Base-by-base conservation (phyloP, 2,329 filamentous ascomycete species). In the Volutella citrinella region DNA sequence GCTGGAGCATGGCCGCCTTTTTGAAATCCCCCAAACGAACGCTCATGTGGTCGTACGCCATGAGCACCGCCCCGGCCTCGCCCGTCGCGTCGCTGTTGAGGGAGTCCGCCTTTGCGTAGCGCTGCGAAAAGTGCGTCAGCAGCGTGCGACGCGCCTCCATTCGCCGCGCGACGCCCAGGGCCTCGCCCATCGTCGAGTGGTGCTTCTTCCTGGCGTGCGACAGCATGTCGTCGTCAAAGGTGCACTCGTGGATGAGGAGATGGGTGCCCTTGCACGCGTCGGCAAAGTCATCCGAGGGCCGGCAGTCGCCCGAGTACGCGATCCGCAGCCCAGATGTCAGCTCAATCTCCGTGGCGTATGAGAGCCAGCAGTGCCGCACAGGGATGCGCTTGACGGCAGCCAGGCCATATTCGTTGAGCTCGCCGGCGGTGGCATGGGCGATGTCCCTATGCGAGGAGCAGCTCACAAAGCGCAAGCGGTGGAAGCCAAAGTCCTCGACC, bases 91-190 rank as follows among this genome's bases (percentile, higher is more conserved):
- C 41, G 15, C 47, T 27, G 15, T 51, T 46, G 36, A 64, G 40
- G 27, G 57, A 55, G 18, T 59, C 57, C 10, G 55, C 39, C 63
- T 91, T 91, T 52, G 87, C 84, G 61, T 98, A 98, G 7, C 93
- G 76, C 66, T 98, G 93, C 35, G 83, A 90, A 64, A 98, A 98
- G 60, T 98, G 93, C 7, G 93, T 98, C 30, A 98, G 72, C 35
- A 98, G 66, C 12, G 93, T 82, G 12, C 86, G 74, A 45, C 82
- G 78, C 0, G 90, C 93, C 18, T 75, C 63, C 93, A 98, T 98
- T 27, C 70, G 65, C 10, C 75, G 72, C 3, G 84, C 91, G 4
- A 97, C 76, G 27, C 70, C 72, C 5, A 98, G 74, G 2, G 93
- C 93, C 65, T 98, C 93, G 11, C 76, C 76, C 42, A 89, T 87